phyloP scores from a whole-genome alignment of 1,284 basidiomycete genomes.

The Sporisorium sorghi region DNA sequence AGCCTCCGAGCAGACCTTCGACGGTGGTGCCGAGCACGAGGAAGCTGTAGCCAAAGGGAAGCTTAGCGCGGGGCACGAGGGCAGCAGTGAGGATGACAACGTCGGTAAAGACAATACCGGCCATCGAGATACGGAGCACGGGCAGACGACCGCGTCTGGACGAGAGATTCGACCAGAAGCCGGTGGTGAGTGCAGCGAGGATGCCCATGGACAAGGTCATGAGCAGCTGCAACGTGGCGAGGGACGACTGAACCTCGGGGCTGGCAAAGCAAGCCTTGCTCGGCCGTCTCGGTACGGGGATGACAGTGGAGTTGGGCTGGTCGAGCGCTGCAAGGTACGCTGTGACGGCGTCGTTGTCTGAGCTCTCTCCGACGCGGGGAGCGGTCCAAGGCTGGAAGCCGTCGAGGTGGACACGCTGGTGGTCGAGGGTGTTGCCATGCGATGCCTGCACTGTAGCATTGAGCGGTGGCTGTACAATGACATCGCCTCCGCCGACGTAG shows the following conservation, averaged over 20 bases:
- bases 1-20: constrained; percentile 88
- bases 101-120: constrained; percentile 81
- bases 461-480: constrained; percentile 16
- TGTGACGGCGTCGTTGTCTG: constrained; percentile 16
- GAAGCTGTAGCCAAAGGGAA: constrained; percentile 76
- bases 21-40: constrained; percentile 83
- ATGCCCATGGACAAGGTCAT: constrained; percentile 83
- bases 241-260: constrained; percentile 51
- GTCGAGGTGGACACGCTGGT: constrained; percentile 2
- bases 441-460: constrained; percentile 4
- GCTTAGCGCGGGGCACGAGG: constrained; percentile 42
- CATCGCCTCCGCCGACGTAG: constrained; percentile 30
- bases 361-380: not conserved
- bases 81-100: constrained; percentile 65
- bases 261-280: constrained; percentile 49
- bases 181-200: constrained; percentile 83
- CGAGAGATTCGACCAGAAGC: constrained; percentile 86
- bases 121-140: constrained; percentile 78
- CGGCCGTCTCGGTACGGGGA: constrained; percentile 31
- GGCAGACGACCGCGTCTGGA: constrained; percentile 81
- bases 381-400: constrained; percentile 32
- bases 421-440: not conserved
- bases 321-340: constrained; percentile 26
- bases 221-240: constrained; percentile 55
- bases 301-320: constrained; percentile 35